Conservation (phyloP, 1,284 basidiomycete genomes). For the Lignosus rhinocerotis region DNA sequence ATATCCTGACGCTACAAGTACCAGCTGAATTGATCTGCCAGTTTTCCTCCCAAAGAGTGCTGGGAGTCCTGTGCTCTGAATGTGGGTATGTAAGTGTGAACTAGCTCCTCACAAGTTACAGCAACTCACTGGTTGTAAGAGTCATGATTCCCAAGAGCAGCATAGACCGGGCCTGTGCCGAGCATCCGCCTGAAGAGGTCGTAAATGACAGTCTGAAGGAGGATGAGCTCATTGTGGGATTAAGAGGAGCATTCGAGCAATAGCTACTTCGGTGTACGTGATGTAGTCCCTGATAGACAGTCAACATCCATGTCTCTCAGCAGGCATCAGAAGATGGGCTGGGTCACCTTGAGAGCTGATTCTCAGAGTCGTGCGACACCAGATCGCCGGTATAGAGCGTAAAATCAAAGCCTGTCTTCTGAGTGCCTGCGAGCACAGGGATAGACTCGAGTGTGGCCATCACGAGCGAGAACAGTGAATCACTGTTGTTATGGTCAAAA, state of each 20-base stretch:
- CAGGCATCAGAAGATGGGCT: neutral
- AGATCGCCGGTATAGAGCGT: constrained; percentile 78
- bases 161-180: constrained; percentile 68
- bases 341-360: constrained; percentile 58
- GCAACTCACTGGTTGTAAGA: constrained; percentile 56
- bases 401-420: constrained; percentile 61
- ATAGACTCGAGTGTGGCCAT: constrained; percentile 68
- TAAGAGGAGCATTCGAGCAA: neutral
- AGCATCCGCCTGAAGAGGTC: constrained; percentile 64
- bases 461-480: constrained; percentile 67
- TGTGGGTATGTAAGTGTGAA: neutral
- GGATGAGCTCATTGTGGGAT: neutral
- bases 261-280: constrained; percentile 19
- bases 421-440: constrained; percentile 64
- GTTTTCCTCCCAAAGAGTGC: constrained; percentile 51
- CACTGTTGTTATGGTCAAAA: constrained; percentile 42
- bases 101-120: neutral
- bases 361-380: constrained; percentile 69
- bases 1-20: constrained; percentile 29
- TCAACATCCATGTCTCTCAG: neutral
- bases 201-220: constrained; percentile 56
- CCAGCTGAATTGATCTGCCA: constrained; percentile 68
- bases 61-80: constrained; percentile 65
- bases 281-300: constrained; percentile 18
- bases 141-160: constrained; percentile 78